Base-by-base conservation (phyloP, 2,329 filamentous ascomycete genomes). In the Cladophialophora chaetospira region DNA sequence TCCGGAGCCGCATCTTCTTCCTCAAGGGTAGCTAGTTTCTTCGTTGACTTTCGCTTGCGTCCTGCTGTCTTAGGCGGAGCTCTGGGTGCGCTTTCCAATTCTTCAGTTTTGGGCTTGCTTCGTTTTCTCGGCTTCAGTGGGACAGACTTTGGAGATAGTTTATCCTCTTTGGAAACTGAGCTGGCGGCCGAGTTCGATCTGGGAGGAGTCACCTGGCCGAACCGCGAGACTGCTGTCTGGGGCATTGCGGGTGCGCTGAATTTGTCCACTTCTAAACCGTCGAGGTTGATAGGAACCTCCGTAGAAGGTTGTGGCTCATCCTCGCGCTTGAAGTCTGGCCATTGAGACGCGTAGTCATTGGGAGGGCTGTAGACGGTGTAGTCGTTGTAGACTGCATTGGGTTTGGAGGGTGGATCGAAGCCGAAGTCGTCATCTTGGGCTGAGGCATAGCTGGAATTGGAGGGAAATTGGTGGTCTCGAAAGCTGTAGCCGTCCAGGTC, bases 151-250 rank as follows among this genome's bases (percentile, higher is more conserved):
- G 57, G 55, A 42, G 55, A 57, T 5, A 50, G 31, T 19, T 63
- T 59, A 42, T 62, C 58, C n/a, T 60, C 60, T 26, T 43, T 52
- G 21, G 54, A 45, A 17, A 55, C 44, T 5, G 53, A 42, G 23
- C 58, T 62, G 11, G 57, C 45, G 13, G 63, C 52, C 3, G 64
- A 66, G 45, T 63, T 58, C 2, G 64, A 65, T 38, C 64, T 54
- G 19, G 64, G 61, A 26, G 64, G 64, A 3, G 64, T 66, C 44
- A 66, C 61, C 47, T 65, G 63, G 11, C 64, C 64, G 47, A 57
- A 66, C 36, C 63, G 58, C 13, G 63, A 50, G 8, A 66, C 53
- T 17, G 64, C 57, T 11, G 55, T 57, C 23, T 51, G 47, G n/a
- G 64, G 59, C 5, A 65, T 38, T 13, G 35, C 55, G 5, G 59